Conservation (phyloP, 495 filamentous ascomycete species). For the Symbiotaphrina buchneri region DNA sequence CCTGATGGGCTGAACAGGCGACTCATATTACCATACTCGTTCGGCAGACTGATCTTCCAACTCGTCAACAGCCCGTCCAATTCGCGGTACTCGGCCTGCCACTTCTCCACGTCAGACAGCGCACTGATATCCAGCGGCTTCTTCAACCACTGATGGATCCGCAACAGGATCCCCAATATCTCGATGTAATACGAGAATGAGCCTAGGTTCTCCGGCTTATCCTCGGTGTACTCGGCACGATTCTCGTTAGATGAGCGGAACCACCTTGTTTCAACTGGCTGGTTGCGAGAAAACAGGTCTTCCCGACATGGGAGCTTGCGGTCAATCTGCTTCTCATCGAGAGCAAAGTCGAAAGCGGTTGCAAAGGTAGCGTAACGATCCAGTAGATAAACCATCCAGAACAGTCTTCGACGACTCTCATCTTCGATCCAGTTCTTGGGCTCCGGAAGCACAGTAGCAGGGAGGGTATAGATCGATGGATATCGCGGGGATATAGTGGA, state of each 20-base stretch:
- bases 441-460: slow-evolving; percentile 62
- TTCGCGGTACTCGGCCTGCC: slow-evolving; percentile 69
- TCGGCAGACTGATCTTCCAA: slow-evolving; percentile 67
- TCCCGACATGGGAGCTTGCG: slow-evolving; percentile 69
- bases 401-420: slow-evolving; percentile 56
- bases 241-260: slow-evolving; percentile 32
- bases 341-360: slow-evolving; percentile 73
- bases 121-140: slow-evolving; percentile 73
- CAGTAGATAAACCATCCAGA: slow-evolving; percentile 84
- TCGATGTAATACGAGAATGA: slow-evolving; percentile 74
- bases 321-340: slow-evolving; percentile 76
- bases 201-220: slow-evolving; percentile 60
- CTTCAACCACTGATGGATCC: slow-evolving; percentile 69
- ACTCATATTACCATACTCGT: slow-evolving; percentile 60
- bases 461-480: slow-evolving; percentile 62
- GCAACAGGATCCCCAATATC: slow-evolving; percentile 62
- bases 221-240: slow-evolving; percentile 33
- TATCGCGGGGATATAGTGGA: slow-evolving; percentile 49
- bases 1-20: slow-evolving; percentile 42
- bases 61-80: slow-evolving; percentile 54
- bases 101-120: slow-evolving; percentile 63
- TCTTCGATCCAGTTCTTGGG: slow-evolving; percentile 73
- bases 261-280: slow-evolving; percentile 65
- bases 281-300: slow-evolving; percentile 63
- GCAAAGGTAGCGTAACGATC: slow-evolving; percentile 76